These are phyloP conservation scores for Pisolithus albus DNA, from an alignment of 768 basidiomycete species.

Conservation along the genomic window DNA sequence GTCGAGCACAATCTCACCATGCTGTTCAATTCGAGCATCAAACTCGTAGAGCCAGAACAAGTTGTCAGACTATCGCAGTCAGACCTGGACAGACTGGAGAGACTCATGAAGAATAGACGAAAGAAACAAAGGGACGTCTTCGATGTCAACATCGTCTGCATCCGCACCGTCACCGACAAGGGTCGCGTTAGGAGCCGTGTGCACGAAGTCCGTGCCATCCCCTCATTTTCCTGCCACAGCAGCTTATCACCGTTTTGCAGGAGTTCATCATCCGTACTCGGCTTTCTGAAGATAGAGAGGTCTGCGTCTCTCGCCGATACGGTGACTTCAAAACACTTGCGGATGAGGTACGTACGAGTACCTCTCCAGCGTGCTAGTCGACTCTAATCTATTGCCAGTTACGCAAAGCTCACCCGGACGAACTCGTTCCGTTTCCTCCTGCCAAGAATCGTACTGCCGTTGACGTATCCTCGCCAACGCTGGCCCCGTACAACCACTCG, in stretches of 20 bases:
- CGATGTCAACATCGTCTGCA: slow-evolving; percentile 86
- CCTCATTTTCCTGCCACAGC: not conserved
- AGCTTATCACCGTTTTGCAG: slow-evolving; percentile 32
- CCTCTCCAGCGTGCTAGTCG: not conserved
- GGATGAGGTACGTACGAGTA: slow-evolving; percentile 53
- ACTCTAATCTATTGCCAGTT: slow-evolving; percentile 45
- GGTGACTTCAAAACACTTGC: slow-evolving; percentile 91
- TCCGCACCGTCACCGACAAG: slow-evolving; percentile 77
- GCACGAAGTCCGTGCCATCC: slow-evolving; percentile 67
- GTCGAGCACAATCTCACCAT: slow-evolving; percentile 80
- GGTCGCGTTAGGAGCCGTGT: slow-evolving; percentile 77
- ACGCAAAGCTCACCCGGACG: slow-evolving; percentile 78
- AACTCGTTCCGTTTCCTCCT: slow-evolving; percentile 76
- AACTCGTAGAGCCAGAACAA: slow-evolving; percentile 78
- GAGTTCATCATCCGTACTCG: slow-evolving; percentile 94
- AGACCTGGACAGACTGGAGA: slow-evolving; percentile 76
- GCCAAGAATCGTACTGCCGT: slow-evolving; percentile 79
- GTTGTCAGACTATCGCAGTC: slow-evolving; percentile 83
- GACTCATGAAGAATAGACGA: slow-evolving; percentile 57
- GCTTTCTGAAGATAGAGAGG: slow-evolving; percentile 61
- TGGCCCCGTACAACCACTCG: slow-evolving; percentile 1
- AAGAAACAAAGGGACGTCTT: slow-evolving; percentile 56
- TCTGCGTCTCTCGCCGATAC: slow-evolving; percentile 87
- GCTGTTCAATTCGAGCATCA: slow-evolving; percentile 76
- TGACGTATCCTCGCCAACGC: slow-evolving; percentile 31